These are phyloP conservation scores for Lactarius tabidus DNA, from an alignment of 768 basidiomycete genomes.

Conservation along the genomic window DNA sequence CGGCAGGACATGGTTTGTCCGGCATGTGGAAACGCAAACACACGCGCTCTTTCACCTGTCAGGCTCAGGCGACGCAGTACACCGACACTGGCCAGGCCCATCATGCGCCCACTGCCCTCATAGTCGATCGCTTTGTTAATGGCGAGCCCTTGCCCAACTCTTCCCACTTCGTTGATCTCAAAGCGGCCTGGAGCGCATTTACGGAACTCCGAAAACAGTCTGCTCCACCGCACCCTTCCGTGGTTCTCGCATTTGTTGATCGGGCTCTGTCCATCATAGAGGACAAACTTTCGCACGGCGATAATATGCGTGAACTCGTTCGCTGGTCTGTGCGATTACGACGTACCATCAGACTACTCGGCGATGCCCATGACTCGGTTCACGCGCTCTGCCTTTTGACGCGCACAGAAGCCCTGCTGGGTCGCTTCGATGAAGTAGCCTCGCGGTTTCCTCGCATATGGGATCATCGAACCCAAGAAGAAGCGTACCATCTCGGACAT, in stretches of 20 bases:
- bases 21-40: slow-evolving; percentile 9
- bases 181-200: slow-evolving; percentile 22
- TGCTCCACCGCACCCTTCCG: background rate
- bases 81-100: slow-evolving; percentile 10
- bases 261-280: slow-evolving; percentile 21
- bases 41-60: slow-evolving; percentile 6
- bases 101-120: background rate
- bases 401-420: slow-evolving; percentile 19
- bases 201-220: slow-evolving; percentile 7
- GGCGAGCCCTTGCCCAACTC: slow-evolving; percentile 20
- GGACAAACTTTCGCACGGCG: background rate
- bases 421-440: slow-evolving; percentile 16
- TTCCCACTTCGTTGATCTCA: slow-evolving; percentile 12
- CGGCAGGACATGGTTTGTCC: background rate
- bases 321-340: slow-evolving; percentile 20
- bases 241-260: slow-evolving; percentile 23
- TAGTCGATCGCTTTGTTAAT: slow-evolving; percentile 18
- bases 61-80: slow-evolving; percentile 4
- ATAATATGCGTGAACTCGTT: slow-evolving; percentile 18
- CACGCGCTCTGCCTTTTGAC: slow-evolving; percentile 19
- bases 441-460: slow-evolving; percentile 5
- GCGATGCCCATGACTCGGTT: slow-evolving; percentile 1
- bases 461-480: background rate
- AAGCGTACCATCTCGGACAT: background rate
- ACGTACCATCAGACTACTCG: slow-evolving; percentile 7